Base-by-base conservation (phyloP, 768 basidiomycete species). In the Tephrocybe sp. region DNA sequence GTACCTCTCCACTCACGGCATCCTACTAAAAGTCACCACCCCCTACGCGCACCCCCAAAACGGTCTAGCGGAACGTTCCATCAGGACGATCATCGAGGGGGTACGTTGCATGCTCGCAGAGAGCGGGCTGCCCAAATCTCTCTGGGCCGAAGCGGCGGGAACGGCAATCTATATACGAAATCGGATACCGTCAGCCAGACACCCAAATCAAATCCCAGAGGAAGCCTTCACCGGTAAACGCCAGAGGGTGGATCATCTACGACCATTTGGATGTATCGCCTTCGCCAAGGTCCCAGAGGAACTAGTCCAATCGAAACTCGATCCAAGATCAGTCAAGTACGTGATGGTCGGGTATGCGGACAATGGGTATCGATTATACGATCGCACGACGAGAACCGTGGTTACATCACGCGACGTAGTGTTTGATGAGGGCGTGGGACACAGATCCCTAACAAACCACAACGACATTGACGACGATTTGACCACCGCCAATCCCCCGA, bases 181-280 rank as follows among this genome's bases (percentile, higher is more conserved):
- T 29, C 27, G 5, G 6, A 6, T 39, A 19, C 38, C 38, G 18
- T 39, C 19, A 3, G 29, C 13, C 12, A 6, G 24, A 3, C 31
- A 19, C 42, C 25, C 29, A 42, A 7, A 13, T 15, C 12, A 34
- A 6, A 22, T 58, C 4, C 60, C 60, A 3, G 42, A 38, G 3
- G 53, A 58, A 15, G 15, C 23, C 2, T 42, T 16, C 40, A 49
- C 30, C 2, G 27, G 40, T 5, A 33, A 33, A 18, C 5, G 33
- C 2, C 47, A 49, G n/a, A 5, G 19, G 1, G 38, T 48, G 29
- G 19, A 30, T 13, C 27, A 38, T 34, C 22, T 49, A 4, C 12
- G 47, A 0, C 39, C 47, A 4, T 49, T 41, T 33, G 47, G 47
- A 2, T 49, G 39, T 15, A 11, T 33, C 1, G 47, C 29, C 3